Conservation (phyloP, 768 basidiomycete genomes). For the Suillus occidentalis region DNA sequence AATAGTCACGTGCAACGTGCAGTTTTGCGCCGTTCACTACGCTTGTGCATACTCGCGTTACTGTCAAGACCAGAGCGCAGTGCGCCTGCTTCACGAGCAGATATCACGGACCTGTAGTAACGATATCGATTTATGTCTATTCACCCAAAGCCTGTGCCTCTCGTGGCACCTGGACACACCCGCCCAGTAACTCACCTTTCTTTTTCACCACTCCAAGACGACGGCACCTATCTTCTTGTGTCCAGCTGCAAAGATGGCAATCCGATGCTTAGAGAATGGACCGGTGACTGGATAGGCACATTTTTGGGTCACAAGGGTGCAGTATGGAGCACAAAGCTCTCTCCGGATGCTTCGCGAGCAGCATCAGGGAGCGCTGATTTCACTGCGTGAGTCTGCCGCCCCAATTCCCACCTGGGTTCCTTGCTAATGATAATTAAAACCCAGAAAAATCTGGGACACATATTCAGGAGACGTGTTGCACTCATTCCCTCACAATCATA, state of each 20-base stretch:
- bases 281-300: slow-evolving; percentile 98
- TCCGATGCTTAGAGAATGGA: slow-evolving; percentile 95
- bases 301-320: slow-evolving; percentile 92
- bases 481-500: slow-evolving; percentile 98
- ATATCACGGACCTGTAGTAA: slow-evolving; percentile 14
- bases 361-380: slow-evolving; percentile 96
- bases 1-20: slow-evolving; percentile 1
- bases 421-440: slow-evolving; percentile 8
- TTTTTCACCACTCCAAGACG: slow-evolving; percentile 84
- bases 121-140: slow-evolving; percentile 59
- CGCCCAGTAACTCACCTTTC: slow-evolving; percentile 92
- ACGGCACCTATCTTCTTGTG: slow-evolving; percentile 85
- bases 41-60: neutral
- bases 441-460: slow-evolving; percentile 95
- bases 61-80: slow-evolving; percentile 43
- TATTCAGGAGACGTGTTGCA: slow-evolving; percentile 84
- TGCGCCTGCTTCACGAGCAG: slow-evolving; percentile 38
- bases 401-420: neutral
- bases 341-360: slow-evolving; percentile 79
- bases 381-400: slow-evolving; percentile 71
- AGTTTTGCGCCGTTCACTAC: neutral
- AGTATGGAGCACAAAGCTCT: slow-evolving; percentile 95
- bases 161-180: slow-evolving; percentile 84
- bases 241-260: slow-evolving; percentile 99
- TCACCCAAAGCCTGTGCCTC: slow-evolving; percentile 68